A percentile compares a stretch with the other conserved stretches of the same genome.
Evolutionary conservation across 768 basidiomycete genomes (phyloP).

Genomic region (Daedaleopsis sinensis): DNA sequence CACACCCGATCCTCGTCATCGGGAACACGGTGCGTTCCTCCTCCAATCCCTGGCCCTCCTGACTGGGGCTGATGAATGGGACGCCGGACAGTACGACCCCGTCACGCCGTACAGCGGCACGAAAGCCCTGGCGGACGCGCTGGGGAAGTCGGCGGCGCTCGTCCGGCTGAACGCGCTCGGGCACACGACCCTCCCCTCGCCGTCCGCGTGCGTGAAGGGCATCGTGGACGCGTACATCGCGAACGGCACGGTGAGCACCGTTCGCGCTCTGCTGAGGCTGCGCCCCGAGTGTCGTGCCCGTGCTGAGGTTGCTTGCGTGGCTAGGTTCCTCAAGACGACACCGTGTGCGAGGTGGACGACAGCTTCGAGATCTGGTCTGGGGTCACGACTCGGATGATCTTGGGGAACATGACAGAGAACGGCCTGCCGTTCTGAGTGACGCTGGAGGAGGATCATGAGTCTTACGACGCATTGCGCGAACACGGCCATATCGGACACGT

Average conservation of each 20-base stretch:
- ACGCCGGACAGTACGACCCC: neutral
- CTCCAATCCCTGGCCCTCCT: neutral
- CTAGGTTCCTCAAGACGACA: conserved; percentile 2
- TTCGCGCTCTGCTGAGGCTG: too few relatives aligned
- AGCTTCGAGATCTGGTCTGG: conserved; percentile 10
- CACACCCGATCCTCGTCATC: conserved; percentile 12
- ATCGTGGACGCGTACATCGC: neutral
- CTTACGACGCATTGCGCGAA: neutral
- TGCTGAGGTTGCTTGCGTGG: too few relatives aligned
- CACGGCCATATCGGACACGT: neutral
- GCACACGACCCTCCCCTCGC: neutral
- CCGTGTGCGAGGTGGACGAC: conserved; percentile 4
- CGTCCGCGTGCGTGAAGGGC: conserved; percentile 1
- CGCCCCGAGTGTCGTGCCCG: too few relatives aligned
- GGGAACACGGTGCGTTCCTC: conserved; percentile 9
- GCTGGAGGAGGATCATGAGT: neutral
- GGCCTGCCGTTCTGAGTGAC: too few relatives aligned
- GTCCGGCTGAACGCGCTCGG: neutral
- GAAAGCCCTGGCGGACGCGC: neutral
- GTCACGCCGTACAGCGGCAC: neutral
- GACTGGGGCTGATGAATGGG: too few relatives aligned
- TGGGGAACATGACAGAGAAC: neutral
- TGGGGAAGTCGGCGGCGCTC: neutral
- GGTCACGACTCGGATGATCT: neutral
- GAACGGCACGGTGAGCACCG: conserved; percentile 8